Evolutionary conservation across 2,329 filamentous ascomycete genomes (phyloP), one percentile per base, ranked within the genome.

Genomic region (Colletotrichum gloeosporioides): DNA sequence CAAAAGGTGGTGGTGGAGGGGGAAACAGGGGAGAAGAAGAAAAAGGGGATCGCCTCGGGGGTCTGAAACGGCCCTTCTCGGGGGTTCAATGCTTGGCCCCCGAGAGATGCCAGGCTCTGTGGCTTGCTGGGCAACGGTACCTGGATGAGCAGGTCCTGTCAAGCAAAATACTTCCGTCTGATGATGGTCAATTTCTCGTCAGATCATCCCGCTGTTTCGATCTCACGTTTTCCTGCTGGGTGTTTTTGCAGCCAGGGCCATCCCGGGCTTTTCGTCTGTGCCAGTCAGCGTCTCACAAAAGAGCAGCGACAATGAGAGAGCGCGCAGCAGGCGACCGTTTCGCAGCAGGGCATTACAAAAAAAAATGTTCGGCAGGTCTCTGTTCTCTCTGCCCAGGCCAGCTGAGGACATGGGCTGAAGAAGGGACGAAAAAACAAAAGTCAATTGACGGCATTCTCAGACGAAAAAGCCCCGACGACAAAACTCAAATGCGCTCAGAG

Each of bases 171-270:
- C 36, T 36, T 69, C 69, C 73, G 63, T 76, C 73, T 34, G 63
- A 64, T 62, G 53, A 44, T 68, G 27, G 29, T 39, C 69, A 57
- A 64, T 63, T 63, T 65, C 32, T 53, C 64, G 69, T 63, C 70
- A 76, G 70, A 76, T 76, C 64, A 64, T 76, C 64, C 73, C 70
- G 70, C 32, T 59, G 73, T 76, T 76, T 73, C 73, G 31, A 67
- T 76, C 69, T 71, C 59, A 53, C 61, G 61, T 71, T 57, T 55
- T 53, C 39, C 69, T 31, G n/a, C 59, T 64, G 44, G 44, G 44
- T 53, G 10, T 53, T 53, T 69, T 61, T 8, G 6, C 55, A 44
- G 53, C 55, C 32, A 44, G 55, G 67, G 67, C 32, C 22, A 69
- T 62, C 67, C 67, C 15, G 4, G 67, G 53, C 27, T 36, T 36